A percentile compares a stretch with the other conserved stretches of the same genome.
Conservation (phyloP, 345 rosid species). For the Barbarea vulgaris region DNA sequence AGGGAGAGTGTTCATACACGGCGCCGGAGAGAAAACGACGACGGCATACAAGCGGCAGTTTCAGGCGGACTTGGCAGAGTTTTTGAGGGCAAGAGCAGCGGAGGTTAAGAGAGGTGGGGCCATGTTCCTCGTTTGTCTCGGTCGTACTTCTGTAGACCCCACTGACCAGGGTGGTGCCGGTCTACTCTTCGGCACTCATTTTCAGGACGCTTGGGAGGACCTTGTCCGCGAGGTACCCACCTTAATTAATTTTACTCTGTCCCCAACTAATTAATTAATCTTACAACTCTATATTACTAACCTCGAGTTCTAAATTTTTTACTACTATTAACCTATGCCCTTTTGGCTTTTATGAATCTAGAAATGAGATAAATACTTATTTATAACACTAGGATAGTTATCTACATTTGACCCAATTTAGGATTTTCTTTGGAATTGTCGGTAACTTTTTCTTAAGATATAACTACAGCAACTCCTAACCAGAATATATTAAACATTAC, state of each 20-base stretch:
- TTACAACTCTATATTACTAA: background rate
- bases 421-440: background rate
- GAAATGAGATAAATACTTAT: background rate
- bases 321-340: background rate
- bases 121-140: slow-evolving; percentile 93
- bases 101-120: slow-evolving; percentile 87
- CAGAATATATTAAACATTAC: background rate
- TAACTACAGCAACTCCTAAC: background rate
- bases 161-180: slow-evolving; percentile 97
- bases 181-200: slow-evolving; percentile 93
- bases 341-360: background rate
- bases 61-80: slow-evolving; percentile 72
- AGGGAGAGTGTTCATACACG: slow-evolving; percentile 84
- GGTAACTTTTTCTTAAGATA: background rate
- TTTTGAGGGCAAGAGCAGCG: slow-evolving; percentile 65
- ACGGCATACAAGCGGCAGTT: slow-evolving; percentile 75
- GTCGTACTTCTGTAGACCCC: slow-evolving; percentile 84
- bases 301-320: slow-evolving; percentile 4
- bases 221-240: slow-evolving; percentile 84
- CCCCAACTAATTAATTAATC: background rate
- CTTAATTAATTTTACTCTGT: background rate
- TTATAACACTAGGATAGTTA: background rate
- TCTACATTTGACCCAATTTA: slow-evolving; percentile 2
- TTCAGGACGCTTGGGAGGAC: slow-evolving; percentile 98
- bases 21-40: slow-evolving; percentile 59